phyloP scores from a whole-genome alignment of 129 eudicot species.

The Tagetes patula region DNA sequence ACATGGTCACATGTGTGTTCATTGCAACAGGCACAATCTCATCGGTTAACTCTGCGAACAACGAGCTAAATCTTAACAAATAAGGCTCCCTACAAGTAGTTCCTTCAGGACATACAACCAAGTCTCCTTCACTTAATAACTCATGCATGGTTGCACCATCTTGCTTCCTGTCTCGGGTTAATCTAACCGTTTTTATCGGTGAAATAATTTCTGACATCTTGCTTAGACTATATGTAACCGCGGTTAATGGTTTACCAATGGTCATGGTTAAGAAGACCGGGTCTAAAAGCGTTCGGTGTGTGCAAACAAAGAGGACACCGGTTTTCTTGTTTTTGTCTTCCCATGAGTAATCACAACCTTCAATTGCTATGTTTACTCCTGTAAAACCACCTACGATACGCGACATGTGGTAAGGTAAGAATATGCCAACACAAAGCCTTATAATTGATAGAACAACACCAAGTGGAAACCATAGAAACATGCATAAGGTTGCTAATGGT shows the following conservation, averaged over 20 bases:
- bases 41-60: slow-evolving; percentile 87
- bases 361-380: slow-evolving; percentile 44
- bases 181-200: slow-evolving; percentile 66
- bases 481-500: slow-evolving; percentile 59
- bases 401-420: slow-evolving; percentile 54
- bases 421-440: slow-evolving; percentile 55
- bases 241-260: slow-evolving; percentile 56
- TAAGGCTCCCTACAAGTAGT: slow-evolving; percentile 96
- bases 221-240: slow-evolving; percentile 88
- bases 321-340: slow-evolving; percentile 29
- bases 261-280: slow-evolving; percentile 65
- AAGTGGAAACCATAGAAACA: slow-evolving; percentile 88
- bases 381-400: slow-evolving; percentile 46
- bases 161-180: slow-evolving; percentile 53
- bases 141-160: slow-evolving; percentile 66
- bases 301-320: slow-evolving; percentile 87
- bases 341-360: slow-evolving; percentile 33
- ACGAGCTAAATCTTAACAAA: slow-evolving; percentile 73
- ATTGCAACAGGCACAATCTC: slow-evolving; percentile 93
- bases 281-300: slow-evolving; percentile 84
- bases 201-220: slow-evolving; percentile 72
- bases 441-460: slow-evolving; percentile 57
- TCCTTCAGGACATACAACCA: slow-evolving; percentile 94
- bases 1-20: slow-evolving; percentile 73
- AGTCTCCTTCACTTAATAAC: slow-evolving; percentile 64